phyloP scores from a whole-genome alignment of 2,329 filamentous ascomycete genomes.

The Tolypocladium ophioglossoides region DNA sequence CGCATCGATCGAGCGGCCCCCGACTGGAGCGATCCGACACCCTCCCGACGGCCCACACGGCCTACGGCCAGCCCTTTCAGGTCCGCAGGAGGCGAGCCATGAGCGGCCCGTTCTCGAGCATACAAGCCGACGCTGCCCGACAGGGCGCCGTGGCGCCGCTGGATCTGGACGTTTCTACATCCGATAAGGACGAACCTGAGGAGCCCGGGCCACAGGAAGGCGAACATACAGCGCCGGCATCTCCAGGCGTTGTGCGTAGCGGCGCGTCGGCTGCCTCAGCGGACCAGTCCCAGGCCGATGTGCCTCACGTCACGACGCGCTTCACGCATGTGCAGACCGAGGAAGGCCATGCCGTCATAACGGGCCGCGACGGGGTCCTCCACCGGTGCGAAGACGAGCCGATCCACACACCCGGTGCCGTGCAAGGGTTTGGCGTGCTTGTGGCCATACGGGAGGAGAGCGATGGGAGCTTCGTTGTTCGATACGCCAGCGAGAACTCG shows the following conservation, averaged over 20 bases:
- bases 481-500: conserved; percentile 75
- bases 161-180: conserved; percentile 19
- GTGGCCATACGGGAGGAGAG: conserved; percentile 62
- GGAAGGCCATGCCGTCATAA: conserved; percentile 73
- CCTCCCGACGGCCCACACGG: conserved; percentile 12
- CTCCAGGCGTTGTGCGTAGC: background rate
- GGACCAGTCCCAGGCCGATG: conserved; percentile 16
- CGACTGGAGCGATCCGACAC: conserved; percentile 20
- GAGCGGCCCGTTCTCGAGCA: conserved; percentile 30
- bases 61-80: conserved; percentile 10
- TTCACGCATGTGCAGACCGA: conserved; percentile 71
- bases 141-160: conserved; percentile 24
- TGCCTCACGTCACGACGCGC: conserved; percentile 53
- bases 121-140: conserved; percentile 33
- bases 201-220: conserved; percentile 11
- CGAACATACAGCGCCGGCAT: background rate
- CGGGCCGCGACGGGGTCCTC: conserved; percentile 61
- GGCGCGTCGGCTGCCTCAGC: conserved; percentile 9
- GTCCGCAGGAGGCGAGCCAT: conserved; percentile 22
- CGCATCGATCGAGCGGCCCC: conserved; percentile 16
- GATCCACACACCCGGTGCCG: conserved; percentile 74
- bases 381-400: conserved; percentile 86
- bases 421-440: conserved; percentile 72
- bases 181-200: conserved; percentile 22
- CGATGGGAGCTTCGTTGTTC: conserved; percentile 57